phyloP scores from a whole-genome alignment of 2,329 filamentous ascomycete species.

The Diplodia sapinea region DNA sequence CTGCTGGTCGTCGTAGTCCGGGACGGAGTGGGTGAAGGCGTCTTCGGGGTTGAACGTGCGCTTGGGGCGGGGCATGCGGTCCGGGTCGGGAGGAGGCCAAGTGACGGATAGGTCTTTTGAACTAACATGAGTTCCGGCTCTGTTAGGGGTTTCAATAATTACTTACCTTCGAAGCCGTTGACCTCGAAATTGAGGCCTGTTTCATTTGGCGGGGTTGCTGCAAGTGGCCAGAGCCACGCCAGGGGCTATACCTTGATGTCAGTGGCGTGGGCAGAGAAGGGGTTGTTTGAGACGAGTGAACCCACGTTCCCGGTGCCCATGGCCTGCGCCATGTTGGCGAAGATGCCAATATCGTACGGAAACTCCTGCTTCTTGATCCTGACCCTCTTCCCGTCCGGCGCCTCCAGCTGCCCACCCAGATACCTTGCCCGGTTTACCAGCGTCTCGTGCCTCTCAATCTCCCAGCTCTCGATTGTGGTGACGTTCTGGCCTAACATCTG shows the following conservation, averaged over 20 bases:
- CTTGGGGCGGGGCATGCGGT: slow-evolving; percentile 48
- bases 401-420: slow-evolving; percentile 63
- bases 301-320: slow-evolving; percentile 70
- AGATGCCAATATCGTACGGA: slow-evolving; percentile 80
- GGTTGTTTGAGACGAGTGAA: neutral
- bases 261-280: neutral
- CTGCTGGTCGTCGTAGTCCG: slow-evolving; percentile 47
- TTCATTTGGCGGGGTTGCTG: slow-evolving; percentile 54
- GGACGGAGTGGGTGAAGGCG: slow-evolving; percentile 49
- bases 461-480: slow-evolving; percentile 84
- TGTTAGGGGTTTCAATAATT: neutral
- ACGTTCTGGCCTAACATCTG: slow-evolving; percentile 41
- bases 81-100: slow-evolving; percentile 60
- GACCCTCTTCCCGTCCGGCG: slow-evolving; percentile 61
- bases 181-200: slow-evolving; percentile 69
- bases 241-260: slow-evolving; percentile 44
- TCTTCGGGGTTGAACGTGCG: slow-evolving; percentile 38
- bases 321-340: slow-evolving; percentile 72
- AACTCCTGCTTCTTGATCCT: slow-evolving; percentile 72
- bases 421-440: slow-evolving; percentile 52
- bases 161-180: slow-evolving; percentile 74
- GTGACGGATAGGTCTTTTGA: slow-evolving; percentile 37
- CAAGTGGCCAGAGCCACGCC: slow-evolving; percentile 73
- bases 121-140: too few species aligned
- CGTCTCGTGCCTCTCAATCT: slow-evolving; percentile 56